Evolutionary conservation across 2,329 filamentous ascomycete species (phyloP).

Genomic region (Alternaria gansuensis): DNA sequence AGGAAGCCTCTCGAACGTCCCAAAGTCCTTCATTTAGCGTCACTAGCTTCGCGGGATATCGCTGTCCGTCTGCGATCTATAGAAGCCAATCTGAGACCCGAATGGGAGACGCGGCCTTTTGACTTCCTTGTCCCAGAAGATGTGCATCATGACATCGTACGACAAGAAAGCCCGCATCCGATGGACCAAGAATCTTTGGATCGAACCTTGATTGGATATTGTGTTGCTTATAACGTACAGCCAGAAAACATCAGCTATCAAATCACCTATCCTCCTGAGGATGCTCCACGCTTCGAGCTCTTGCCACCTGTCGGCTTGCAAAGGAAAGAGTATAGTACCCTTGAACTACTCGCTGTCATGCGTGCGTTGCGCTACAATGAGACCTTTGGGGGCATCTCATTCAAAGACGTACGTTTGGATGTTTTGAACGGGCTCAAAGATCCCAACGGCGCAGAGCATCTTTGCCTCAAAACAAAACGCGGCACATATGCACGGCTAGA

Average conservation of each 20-base stretch:
- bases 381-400: constrained; percentile 72
- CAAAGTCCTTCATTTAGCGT: constrained; percentile 68
- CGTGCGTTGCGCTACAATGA: constrained; percentile 75
- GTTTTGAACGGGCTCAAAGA: constrained; percentile 69
- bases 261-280: constrained; percentile 60
- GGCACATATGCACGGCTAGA: constrained; percentile 65
- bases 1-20: constrained; percentile 65
- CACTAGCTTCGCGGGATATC: constrained; percentile 70
- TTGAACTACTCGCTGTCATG: constrained; percentile 75
- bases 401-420: constrained; percentile 71
- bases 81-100: constrained; percentile 70
- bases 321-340: constrained; percentile 63
- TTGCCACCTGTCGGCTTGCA: constrained; percentile 64
- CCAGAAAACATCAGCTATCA: constrained; percentile 67
- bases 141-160: constrained; percentile 47
- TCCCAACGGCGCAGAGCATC: constrained; percentile 67
- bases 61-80: constrained; percentile 68
- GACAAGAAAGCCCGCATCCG: constrained; percentile 57
- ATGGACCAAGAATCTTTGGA: constrained; percentile 71
- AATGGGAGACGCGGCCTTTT: constrained; percentile 71
- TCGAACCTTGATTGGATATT: constrained; percentile 73
- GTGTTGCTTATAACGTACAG: constrained; percentile 72
- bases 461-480: constrained; percentile 66
- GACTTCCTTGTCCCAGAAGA: constrained; percentile 67
- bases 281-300: constrained; percentile 72